phyloP scores from a whole-genome alignment of 306 rosid species.

The Aeschynomene evenia region DNA sequence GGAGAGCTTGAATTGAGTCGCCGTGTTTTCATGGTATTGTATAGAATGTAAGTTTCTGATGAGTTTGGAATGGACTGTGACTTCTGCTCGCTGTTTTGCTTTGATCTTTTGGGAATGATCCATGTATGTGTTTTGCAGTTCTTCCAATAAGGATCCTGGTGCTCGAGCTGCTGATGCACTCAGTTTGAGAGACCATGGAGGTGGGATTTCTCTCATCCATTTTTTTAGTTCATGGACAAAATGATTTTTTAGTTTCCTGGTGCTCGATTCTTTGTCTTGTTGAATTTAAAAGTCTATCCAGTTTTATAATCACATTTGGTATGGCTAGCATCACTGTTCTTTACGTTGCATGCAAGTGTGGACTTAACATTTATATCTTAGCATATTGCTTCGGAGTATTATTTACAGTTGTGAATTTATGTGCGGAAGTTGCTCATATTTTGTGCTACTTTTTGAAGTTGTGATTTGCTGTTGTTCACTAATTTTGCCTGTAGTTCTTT shows the following conservation, averaged over 20 bases:
- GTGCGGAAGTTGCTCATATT: constrained; percentile 8
- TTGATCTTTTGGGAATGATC: background rate
- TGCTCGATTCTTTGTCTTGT: background rate
- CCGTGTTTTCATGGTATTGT: constrained; percentile 88
- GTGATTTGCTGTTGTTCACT: constrained; percentile 52
- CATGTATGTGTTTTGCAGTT: constrained; percentile 47
- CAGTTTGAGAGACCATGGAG: constrained; percentile 75
- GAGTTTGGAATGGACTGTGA: constrained; percentile 10
- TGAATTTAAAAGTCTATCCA: background rate
- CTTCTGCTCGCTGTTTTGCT: background rate
- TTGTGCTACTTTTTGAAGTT: background rate
- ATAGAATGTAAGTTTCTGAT: constrained; percentile 77
- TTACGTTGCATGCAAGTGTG: background rate
- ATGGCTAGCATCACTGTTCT: background rate
- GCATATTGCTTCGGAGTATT: background rate
- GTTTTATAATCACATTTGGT: background rate
- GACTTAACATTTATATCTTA: background rate
- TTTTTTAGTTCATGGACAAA: constrained; percentile 21
- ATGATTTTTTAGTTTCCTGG: too few relatives aligned
- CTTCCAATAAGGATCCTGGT: constrained; percentile 89
- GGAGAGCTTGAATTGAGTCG: constrained; percentile 85
- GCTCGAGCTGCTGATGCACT: constrained; percentile 73
- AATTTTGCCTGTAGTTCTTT: constrained; percentile 73
- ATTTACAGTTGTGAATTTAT: background rate
- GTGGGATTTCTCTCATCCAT: constrained; percentile 47